These are phyloP conservation scores for Gomphus sp. DNA, from an alignment of 1,284 basidiomycete species.

Conservation along the genomic window DNA sequence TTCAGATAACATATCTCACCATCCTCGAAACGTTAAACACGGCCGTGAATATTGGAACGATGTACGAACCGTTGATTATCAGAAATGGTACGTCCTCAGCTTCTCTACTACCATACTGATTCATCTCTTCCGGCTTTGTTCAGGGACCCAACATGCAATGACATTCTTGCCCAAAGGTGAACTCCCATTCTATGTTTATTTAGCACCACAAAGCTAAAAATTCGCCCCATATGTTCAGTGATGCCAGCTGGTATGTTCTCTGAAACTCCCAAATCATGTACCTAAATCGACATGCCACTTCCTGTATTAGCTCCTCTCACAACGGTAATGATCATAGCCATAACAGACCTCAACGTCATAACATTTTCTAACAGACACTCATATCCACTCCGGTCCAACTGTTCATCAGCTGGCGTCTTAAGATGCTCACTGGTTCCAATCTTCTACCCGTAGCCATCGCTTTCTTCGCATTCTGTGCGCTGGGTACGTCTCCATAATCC, in stretches of 20 bases:
- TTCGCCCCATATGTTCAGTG: no score
- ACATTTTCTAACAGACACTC: constrained; percentile 25
- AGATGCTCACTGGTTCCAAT: constrained; percentile 30
- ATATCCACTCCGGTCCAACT: constrained; percentile 42
- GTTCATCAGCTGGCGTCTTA: constrained; percentile 45
- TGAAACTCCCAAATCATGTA: no score
- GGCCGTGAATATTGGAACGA: constrained; percentile 31
- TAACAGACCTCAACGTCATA: neutral
- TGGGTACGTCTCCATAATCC: neutral
- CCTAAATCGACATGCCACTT: no score
- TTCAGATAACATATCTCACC: constrained; percentile 32
- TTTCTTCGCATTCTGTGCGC: neutral
- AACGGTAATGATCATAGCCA: neutral
- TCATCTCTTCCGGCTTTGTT: neutral
- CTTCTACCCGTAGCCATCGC: constrained; percentile 12
- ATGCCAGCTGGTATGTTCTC: no score
- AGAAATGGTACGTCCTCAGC: constrained; percentile 26
- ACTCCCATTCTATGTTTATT: no score
- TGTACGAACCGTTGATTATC: constrained; percentile 35
- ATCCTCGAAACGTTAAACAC: constrained; percentile 34
- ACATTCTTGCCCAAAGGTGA: no score
- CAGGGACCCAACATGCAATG: no score
- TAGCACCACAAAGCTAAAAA: no score
- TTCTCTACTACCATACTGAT: neutral
- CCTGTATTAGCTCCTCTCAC: neutral